A percentile compares a stretch with the other conserved stretches of the same genome.
phyloP scores from a whole-genome alignment of 2,329 filamentous ascomycete genomes.

The Lachnellula willkommii region DNA sequence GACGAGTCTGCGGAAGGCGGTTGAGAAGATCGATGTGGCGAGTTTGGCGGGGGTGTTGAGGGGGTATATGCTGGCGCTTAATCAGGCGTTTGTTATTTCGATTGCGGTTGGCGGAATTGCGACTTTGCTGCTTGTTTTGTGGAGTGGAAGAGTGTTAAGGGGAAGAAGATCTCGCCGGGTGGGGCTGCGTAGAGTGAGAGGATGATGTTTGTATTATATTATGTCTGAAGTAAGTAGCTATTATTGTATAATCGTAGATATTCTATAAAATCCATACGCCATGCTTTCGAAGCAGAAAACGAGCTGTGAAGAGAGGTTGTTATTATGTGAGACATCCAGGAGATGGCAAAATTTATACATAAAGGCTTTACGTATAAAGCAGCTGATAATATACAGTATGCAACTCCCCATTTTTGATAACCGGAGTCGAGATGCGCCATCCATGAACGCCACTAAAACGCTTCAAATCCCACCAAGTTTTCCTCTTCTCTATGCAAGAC shows the following conservation, averaged over 20 bases:
- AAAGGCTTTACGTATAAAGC: too few relatives aligned
- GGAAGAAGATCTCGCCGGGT: constrained; percentile 25
- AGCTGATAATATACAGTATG: neutral
- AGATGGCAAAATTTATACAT: neutral
- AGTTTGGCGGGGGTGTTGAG: constrained; percentile 36
- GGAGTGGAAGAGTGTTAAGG: constrained; percentile 31
- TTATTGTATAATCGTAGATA: too few relatives aligned
- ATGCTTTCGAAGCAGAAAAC: too few relatives aligned
- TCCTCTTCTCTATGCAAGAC: neutral
- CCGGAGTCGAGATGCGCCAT: constrained; percentile 2
- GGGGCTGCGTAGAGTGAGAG: constrained; percentile 11
- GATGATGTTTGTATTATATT: too few relatives aligned
- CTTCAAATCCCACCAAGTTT: neutral
- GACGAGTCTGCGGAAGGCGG: constrained; percentile 34
- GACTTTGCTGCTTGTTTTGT: constrained; percentile 26
- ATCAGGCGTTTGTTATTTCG: constrained; percentile 25
- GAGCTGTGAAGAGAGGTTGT: neutral
- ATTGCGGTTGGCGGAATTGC: constrained; percentile 29
- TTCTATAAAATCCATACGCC: too few relatives aligned
- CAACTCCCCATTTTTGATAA: neutral
- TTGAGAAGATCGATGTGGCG: constrained; percentile 20
- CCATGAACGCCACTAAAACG: constrained; percentile 5
- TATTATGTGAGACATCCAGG: neutral
- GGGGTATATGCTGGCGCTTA: constrained; percentile 35
- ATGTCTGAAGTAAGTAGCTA: too few relatives aligned